Conservation (phyloP, 129 eudicot genomes). For the Cynara cardunculus region DNA sequence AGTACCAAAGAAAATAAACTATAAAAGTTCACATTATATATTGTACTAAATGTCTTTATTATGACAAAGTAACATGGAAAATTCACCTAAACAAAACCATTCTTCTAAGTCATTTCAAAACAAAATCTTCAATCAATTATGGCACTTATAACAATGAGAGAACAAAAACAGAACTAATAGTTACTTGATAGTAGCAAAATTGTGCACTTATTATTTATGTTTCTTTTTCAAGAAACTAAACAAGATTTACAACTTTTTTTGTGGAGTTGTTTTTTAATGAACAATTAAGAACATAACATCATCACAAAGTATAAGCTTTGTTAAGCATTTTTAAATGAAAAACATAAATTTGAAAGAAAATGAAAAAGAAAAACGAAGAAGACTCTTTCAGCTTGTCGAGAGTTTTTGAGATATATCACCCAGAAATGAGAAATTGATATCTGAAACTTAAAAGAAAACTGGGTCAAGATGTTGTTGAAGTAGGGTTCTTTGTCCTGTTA, state of each 20-base stretch:
- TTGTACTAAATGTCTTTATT: too few relatives aligned
- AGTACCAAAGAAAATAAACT: too few relatives aligned
- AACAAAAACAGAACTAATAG: constrained; percentile 18
- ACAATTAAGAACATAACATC: not conserved
- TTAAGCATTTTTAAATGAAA: not conserved
- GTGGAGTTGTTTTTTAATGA: not conserved
- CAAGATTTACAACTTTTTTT: constrained; percentile 25
- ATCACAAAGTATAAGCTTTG: constrained; percentile 1
- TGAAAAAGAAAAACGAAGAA: not conserved
- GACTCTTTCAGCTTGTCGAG: constrained; percentile 33
- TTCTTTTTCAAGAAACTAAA: constrained; percentile 18
- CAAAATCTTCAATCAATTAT: too few relatives aligned
- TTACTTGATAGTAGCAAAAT: constrained; percentile 15
- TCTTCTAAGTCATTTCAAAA: too few relatives aligned
- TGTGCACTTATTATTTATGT: constrained; percentile 19
- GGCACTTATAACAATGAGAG: not conserved
- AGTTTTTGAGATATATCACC: constrained; percentile 1
- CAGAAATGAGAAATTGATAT: not conserved
- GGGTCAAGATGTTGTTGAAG: not conserved
- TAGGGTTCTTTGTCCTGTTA: not conserved
- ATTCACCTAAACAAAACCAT: too few relatives aligned
- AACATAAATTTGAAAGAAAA: not conserved
- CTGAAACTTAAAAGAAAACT: not conserved
- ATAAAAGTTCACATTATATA: too few relatives aligned
- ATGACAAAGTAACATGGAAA: too few relatives aligned